phyloP scores from a whole-genome alignment of 371 early-diverging fungal species.

The Syncephalastrum contaminatum region DNA sequence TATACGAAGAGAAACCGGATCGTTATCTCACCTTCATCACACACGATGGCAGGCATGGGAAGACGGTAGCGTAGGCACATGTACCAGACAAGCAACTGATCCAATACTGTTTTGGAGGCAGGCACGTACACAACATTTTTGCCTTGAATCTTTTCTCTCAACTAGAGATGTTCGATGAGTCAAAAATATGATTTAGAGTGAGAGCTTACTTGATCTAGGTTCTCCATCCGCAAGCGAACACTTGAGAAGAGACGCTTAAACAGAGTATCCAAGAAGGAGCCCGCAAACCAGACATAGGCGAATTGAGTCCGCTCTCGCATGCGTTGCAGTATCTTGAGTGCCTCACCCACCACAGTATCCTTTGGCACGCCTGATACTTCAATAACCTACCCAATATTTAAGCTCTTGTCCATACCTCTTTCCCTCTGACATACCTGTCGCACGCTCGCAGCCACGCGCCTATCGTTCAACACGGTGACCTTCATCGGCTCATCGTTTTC shows the following conservation, averaged over 20 bases:
- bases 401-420: background rate
- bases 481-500: conserved; percentile 46
- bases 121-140: conserved; percentile 52
- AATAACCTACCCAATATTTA: conserved; percentile 27
- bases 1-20: background rate
- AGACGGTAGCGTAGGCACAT: conserved; percentile 42
- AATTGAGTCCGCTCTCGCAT: conserved; percentile 51
- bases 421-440: conserved; percentile 29
- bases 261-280: conserved; percentile 37
- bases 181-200: background rate
- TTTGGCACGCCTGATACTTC: conserved; percentile 49
- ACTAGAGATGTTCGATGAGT: background rate
- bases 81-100: conserved; percentile 50
- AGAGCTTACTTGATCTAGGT: conserved; percentile 21
- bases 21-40: conserved; percentile 39
- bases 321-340: conserved; percentile 40
- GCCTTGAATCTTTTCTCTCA: conserved; percentile 36
- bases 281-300: conserved; percentile 53
- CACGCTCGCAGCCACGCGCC: conserved; percentile 38
- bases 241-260: conserved; percentile 43
- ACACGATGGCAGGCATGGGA: conserved; percentile 49
- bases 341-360: conserved; percentile 46
- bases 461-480: conserved; percentile 45
- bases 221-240: conserved; percentile 28
- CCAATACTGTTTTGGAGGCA: conserved; percentile 44